phyloP scores from a whole-genome alignment of 2,329 filamentous ascomycete species.

The Exophiala calicioides region DNA sequence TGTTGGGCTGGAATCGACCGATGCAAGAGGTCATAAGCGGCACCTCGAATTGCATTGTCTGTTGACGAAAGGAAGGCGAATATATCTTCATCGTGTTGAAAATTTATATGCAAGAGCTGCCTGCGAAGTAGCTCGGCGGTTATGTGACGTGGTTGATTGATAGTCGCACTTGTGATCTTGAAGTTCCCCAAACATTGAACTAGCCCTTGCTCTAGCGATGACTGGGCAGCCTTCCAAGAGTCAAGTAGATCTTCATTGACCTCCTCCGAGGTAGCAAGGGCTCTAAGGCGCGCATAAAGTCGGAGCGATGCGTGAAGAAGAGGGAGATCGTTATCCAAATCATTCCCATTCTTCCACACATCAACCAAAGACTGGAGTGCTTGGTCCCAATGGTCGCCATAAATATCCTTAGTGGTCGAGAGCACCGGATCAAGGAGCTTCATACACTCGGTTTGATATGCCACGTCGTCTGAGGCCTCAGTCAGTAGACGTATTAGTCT shows the following conservation, averaged over 20 bases:
- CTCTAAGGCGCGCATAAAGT: constrained; percentile 64
- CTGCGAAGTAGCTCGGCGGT: constrained; percentile 74
- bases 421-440: constrained; percentile 59
- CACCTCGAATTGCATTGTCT: constrained; percentile 73
- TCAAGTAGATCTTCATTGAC: constrained; percentile 82
- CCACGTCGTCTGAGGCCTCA: constrained; percentile 51
- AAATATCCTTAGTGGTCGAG: constrained; percentile 75
- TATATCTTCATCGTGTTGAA: constrained; percentile 63
- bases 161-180: constrained; percentile 50
- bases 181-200: constrained; percentile 58
- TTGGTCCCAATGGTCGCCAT: constrained; percentile 82
- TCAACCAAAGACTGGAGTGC: constrained; percentile 60
- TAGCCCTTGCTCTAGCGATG: constrained; percentile 58
- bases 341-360: constrained; percentile 56
- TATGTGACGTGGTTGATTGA: constrained; percentile 63
- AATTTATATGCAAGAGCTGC: constrained; percentile 53
- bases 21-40: constrained; percentile 78
- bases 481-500: constrained; percentile 68
- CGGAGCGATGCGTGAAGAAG: constrained; percentile 72
- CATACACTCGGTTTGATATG: constrained; percentile 42
- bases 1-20: constrained; percentile 75
- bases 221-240: constrained; percentile 63
- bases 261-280: constrained; percentile 50
- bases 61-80: constrained; percentile 76
- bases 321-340: constrained; percentile 57